phyloP scores from a whole-genome alignment of 2,329 filamentous ascomycete species.

The Herpotrichia juniperi region DNA sequence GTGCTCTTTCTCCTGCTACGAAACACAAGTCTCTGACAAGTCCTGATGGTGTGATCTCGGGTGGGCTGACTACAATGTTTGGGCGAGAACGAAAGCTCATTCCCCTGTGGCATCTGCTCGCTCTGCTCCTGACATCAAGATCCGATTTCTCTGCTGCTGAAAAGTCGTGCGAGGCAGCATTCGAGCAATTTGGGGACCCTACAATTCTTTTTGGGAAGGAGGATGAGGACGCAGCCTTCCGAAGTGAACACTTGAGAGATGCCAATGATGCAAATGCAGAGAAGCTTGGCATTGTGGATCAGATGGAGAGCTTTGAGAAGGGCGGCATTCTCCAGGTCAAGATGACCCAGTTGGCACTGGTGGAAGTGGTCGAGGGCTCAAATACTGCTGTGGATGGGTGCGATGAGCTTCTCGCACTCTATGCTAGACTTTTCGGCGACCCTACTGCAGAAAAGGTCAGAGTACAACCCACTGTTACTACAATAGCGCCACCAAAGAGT shows the following conservation, averaged over 20 bases:
- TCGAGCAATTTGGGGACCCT: constrained; percentile 84
- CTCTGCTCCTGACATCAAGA: constrained; percentile 82
- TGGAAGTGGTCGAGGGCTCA: constrained; percentile 83
- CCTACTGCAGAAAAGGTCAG: constrained; percentile 46
- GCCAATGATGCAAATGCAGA: constrained; percentile 18
- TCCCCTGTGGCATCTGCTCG: constrained; percentile 89
- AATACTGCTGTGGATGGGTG: constrained; percentile 87
- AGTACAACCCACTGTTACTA: constrained; percentile 50
- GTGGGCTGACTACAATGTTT: constrained; percentile 35
- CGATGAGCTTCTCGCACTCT: constrained; percentile 82
- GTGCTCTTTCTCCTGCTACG: constrained; percentile 67
- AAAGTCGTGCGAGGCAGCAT: constrained; percentile 85
- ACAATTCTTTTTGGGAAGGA: constrained; percentile 71
- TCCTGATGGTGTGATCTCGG: constrained; percentile 38
- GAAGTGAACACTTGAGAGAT: constrained; percentile 70
- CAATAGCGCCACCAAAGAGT: constrained; percentile 62
- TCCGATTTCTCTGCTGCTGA: constrained; percentile 83
- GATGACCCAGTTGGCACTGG: constrained; percentile 87
- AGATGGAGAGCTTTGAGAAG: constrained; percentile 84
- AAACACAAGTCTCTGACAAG: constrained; percentile 33
- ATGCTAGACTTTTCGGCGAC: constrained; percentile 78
- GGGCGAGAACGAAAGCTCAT: constrained; percentile 68
- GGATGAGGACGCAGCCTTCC: constrained; percentile 54
- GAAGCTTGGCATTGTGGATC: constrained; percentile 68
- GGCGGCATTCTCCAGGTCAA: constrained; percentile 90